These are phyloP conservation scores for Aureoboletus auriporus DNA, from an alignment of 768 basidiomycete species.

Conservation along the genomic window DNA sequence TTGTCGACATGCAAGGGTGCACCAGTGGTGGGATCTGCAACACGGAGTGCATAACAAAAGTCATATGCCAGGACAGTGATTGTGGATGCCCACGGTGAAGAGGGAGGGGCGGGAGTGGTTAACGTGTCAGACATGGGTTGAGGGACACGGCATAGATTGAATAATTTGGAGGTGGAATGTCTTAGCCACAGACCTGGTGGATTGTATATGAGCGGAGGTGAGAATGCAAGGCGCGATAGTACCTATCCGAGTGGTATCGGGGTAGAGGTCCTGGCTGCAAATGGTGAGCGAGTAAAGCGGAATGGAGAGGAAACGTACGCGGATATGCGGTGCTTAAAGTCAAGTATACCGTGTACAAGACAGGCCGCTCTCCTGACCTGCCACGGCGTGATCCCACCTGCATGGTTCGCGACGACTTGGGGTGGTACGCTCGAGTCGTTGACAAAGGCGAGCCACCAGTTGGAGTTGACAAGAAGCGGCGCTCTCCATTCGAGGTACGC, in stretches of 20 bases:
- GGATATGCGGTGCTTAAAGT: slow-evolving; percentile 64
- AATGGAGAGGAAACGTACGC: slow-evolving; percentile 42
- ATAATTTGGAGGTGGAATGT: slow-evolving; percentile 55
- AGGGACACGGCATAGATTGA: slow-evolving; percentile 78
- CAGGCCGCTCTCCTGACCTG: slow-evolving; percentile 84
- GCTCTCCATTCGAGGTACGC: slow-evolving; percentile 87
- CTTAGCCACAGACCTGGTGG: slow-evolving; percentile 60
- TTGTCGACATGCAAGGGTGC: slow-evolving; percentile 32
- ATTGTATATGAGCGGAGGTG: background rate
- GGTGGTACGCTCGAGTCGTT: slow-evolving; percentile 67
- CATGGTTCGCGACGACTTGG: slow-evolving; percentile 19
- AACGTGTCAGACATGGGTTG: slow-evolving; percentile 59
- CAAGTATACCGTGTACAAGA: slow-evolving; percentile 66
- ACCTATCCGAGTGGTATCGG: slow-evolving; percentile 73
- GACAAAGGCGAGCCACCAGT: slow-evolving; percentile 91
- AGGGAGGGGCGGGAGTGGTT: slow-evolving; percentile 38
- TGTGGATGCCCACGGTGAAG: slow-evolving; percentile 41
- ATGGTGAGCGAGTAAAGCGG: slow-evolving; percentile 5
- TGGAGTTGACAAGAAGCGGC: slow-evolving; percentile 85
- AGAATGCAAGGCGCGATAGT: background rate
- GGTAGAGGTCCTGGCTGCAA: slow-evolving; percentile 61
- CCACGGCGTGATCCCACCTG: slow-evolving; percentile 62
- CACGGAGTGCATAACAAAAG: slow-evolving; percentile 75
- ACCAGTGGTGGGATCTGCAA: slow-evolving; percentile 36
- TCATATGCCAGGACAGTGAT: slow-evolving; percentile 70